Evolutionary conservation across 768 basidiomycete genomes (phyloP).

Genomic region (Rhizopogon rudus): DNA sequence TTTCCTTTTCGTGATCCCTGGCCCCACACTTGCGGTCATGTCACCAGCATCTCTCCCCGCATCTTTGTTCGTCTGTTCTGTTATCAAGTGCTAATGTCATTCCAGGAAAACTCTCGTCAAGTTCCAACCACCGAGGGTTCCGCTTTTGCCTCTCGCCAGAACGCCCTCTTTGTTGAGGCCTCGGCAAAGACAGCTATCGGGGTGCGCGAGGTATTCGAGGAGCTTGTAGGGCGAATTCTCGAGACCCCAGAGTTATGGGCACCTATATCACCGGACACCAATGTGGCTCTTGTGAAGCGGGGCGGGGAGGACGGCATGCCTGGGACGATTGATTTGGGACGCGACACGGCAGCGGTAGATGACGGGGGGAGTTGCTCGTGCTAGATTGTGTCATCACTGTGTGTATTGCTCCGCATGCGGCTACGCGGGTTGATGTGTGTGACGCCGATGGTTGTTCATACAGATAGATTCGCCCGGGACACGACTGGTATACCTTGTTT

Average conservation of each 20-base stretch:
- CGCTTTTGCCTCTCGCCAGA: slow-evolving; percentile 77
- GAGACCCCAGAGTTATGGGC: slow-evolving; percentile 84
- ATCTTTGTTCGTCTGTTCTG: neutral
- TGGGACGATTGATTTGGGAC: slow-evolving; percentile 34
- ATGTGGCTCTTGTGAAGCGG: slow-evolving; percentile 5
- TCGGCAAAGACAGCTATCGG: slow-evolving; percentile 89
- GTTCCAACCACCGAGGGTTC: slow-evolving; percentile 76
- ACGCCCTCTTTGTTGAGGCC: slow-evolving; percentile 85
- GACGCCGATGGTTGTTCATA: neutral
- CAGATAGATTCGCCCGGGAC: neutral
- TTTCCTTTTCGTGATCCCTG: neutral
- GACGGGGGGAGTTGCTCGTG: neutral
- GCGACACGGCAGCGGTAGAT: neutral
- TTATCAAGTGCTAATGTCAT: neutral
- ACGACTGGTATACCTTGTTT: neutral
- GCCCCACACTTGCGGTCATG: neutral
- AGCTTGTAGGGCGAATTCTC: slow-evolving; percentile 77
- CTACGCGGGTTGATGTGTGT: neutral
- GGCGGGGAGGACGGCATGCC: slow-evolving; percentile 31
- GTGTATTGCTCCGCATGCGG: neutral
- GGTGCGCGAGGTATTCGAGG: slow-evolving; percentile 71
- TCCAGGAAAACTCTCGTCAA: slow-evolving; percentile 85
- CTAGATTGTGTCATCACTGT: neutral
- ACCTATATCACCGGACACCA: slow-evolving; percentile 19
- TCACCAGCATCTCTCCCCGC: neutral